Evolutionary conservation across 805 yeast species (phyloP).

Genomic region (Blastobotrys attinorum): DNA sequence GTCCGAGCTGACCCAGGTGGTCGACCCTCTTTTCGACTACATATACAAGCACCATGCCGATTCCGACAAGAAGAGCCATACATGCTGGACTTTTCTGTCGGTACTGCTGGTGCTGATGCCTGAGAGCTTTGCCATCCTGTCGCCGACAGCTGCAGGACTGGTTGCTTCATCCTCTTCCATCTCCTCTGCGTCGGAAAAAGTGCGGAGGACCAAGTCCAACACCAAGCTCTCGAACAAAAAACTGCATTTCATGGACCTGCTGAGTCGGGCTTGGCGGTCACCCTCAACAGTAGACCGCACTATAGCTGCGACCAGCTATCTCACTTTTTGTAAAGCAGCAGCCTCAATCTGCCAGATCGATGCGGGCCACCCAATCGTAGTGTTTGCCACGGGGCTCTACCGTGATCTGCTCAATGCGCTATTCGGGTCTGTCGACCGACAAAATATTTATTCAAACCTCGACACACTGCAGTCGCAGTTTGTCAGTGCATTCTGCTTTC

Average conservation of each 20-base stretch:
- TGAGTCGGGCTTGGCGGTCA: background rate
- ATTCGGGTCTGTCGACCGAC: conserved; percentile 4
- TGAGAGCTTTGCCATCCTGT: background rate
- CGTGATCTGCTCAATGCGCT: conserved; percentile 7
- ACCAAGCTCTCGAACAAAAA: background rate
- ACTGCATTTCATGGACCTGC: background rate
- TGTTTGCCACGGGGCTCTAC: conserved; percentile 7
- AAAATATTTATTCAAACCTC: conserved; percentile 6
- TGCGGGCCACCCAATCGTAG: conserved; percentile 7
- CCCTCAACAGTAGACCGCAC: conserved; percentile 2
- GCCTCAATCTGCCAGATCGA: conserved; percentile 9
- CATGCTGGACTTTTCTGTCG: conserved; percentile 10
- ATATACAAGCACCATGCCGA: conserved; percentile 1
- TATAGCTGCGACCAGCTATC: conserved; percentile 7
- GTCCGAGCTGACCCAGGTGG: conserved; percentile 4
- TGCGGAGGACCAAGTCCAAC: background rate
- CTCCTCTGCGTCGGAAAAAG: background rate
- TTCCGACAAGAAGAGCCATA: conserved; percentile 5
- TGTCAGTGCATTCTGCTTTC: conserved; percentile 10
- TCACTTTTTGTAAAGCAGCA: conserved; percentile 14
- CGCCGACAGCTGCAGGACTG: background rate
- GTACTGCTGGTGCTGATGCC: conserved; percentile 8
- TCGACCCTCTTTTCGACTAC: conserved; percentile 1
- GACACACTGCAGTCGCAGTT: conserved; percentile 12
- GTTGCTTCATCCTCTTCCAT: background rate